Conservation (phyloP, 352 stramenopile genomes). For the Phytophthora rubi region DNA sequence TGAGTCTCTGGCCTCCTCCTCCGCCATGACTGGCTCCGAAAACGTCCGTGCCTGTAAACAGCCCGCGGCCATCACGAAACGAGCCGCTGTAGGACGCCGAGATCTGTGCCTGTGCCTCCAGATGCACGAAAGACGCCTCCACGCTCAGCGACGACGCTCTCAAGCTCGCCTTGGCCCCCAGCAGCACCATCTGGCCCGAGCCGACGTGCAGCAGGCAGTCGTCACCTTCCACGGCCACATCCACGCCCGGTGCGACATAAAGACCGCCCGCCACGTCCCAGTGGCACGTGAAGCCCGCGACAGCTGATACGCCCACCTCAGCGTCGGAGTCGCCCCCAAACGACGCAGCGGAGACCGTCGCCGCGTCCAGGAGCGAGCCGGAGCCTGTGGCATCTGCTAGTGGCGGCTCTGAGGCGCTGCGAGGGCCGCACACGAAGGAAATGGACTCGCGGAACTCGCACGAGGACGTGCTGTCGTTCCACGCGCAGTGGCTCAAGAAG, state of each 20-base stretch:
- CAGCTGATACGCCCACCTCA: constrained; percentile 8
- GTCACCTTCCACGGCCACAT: constrained; percentile 50
- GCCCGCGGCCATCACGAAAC: constrained; percentile 32
- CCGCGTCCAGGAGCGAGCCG: constrained; percentile 13
- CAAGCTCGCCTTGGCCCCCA: constrained; percentile 43
- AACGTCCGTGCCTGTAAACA: constrained; percentile 46
- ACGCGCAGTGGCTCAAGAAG: constrained; percentile 50
- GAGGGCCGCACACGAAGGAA: constrained; percentile 50
- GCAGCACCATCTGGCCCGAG: constrained; percentile 60
- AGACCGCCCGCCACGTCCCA: constrained; percentile 73
- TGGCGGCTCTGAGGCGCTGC: neutral
- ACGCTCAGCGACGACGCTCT: constrained; percentile 55
- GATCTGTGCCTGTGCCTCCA: constrained; percentile 50
- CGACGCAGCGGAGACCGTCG: constrained; percentile 3
- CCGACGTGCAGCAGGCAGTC: constrained; percentile 64
- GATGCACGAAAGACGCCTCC: constrained; percentile 66
- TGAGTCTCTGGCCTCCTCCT: constrained; percentile 53
- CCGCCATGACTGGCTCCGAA: constrained; percentile 66
- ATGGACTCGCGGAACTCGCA: constrained; percentile 57
- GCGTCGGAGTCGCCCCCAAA: constrained; percentile 7
- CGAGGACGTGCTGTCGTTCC: constrained; percentile 57
- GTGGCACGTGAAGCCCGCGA: constrained; percentile 49
- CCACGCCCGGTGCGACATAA: constrained; percentile 42
- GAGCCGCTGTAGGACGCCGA: constrained; percentile 43
- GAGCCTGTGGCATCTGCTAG: constrained; percentile 4